Base-by-base conservation (phyloP, 352 stramenopile species). In the Globisporangium megalacanthum region DNA sequence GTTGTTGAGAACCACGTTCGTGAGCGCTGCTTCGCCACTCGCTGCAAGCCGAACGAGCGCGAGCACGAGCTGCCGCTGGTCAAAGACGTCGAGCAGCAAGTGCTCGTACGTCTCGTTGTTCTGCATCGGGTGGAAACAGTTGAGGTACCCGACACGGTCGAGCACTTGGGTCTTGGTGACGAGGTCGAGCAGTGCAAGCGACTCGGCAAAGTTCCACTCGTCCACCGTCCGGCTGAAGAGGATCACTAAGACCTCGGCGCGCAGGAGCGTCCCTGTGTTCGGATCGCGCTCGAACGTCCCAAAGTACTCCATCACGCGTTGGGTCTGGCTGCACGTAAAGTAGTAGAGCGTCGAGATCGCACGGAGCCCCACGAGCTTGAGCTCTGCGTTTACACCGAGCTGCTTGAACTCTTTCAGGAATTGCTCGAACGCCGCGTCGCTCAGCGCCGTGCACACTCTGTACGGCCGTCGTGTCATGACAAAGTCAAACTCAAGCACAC, bases 331-430 rank as follows among this genome's bases (percentile, higher is more conserved):
- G 53, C 75, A 81, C 13, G 80, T 83, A 44, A 89, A 91, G 52
- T 81, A 91, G 53, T 88, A 91, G 22, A 70, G 54, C 33, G 72
- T 85, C 11, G 81, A 91, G 37, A 91, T 83, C 1, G 73, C 82
- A 9, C 81, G 81, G 29, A 91, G 53, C 0, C 81, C 81, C 15
- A 91, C 64, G 39, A 91, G 56, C 42, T 91, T 89, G 58, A 83
- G 75, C 59, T 89, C 79, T 6, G 73, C 66, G 2, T 60, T 59
- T 22, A 87, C 77, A 17, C 77, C 73, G 6, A 91, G 62, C 49
- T 82, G 70, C 60, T 89, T 91, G 66, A 91, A 91, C 58, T 91
- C 81, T 45, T 85, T 86, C 20, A 91, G 48, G 22, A 89, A 87
- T 35, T 89, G 74, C 37, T 91, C 81, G 35, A 91, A 91, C 2